Base-by-base conservation (phyloP, 1,284 basidiomycete species). In the Melampsora americana region DNA sequence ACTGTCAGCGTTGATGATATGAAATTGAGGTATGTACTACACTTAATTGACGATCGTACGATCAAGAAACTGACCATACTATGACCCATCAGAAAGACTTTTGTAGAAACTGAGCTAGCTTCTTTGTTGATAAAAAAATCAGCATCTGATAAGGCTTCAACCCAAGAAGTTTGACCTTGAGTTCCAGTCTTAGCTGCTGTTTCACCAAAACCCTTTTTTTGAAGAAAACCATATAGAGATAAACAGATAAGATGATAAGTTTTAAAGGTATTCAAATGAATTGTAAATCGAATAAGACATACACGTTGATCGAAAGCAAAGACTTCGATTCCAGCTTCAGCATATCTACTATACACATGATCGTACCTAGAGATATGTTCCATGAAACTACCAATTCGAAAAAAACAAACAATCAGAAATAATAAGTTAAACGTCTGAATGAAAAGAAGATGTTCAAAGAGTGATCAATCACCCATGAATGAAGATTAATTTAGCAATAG, bases 51-150 rank as follows among this genome's bases (percentile, higher is more conserved):
- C n/a, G 48, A 35, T 16, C n/a, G 32, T 65, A 7, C 5, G 18
- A 6, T 42, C 11, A 69, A 32, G 35, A n/a, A 66, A 53, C 28
- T 6, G 35, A 79, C 82, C 84, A 84, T 85, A 70, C 82, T 83
- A 77, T 85, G 84, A 6, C 84, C 84, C 62, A 82, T 79, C 42
- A 84, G 72, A 78, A 81, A 85, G 42, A 85, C 78, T n/a, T 80
- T 79, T 5, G 80, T 79, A 16, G 16, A 32, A 16, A 73, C 50
- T 35, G 53, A 46, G 2, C 39, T 5, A 4, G 42, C 46, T 44
- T 80, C 79, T 3, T 81, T 77, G 32, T 79, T 76, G 32, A 84
- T 74, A 73, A 83, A 82, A 74, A 77, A 79, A 72, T 81, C 80
- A 2, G 83, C 77, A 78, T 85, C 84, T 65, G 77, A 77, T 35